These are phyloP conservation scores for Erodium moschatum DNA, from an alignment of 441 rosid genomes.

Conservation along the genomic window DNA sequence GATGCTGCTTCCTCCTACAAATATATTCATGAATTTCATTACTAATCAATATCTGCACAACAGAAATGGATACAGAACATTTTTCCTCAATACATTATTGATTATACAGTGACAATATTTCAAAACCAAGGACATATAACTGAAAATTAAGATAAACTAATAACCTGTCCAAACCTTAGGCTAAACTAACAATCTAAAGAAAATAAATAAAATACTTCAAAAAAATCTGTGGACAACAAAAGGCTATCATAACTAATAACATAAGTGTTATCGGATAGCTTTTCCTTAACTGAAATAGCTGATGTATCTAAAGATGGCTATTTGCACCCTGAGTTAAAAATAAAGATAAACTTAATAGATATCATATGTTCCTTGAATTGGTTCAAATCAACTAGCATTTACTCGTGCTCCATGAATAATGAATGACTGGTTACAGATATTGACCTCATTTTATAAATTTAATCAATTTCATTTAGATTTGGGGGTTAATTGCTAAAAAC, in stretches of 20 bases:
- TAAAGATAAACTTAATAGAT: neutral
- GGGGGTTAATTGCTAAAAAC: too few relatives aligned
- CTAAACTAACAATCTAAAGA: neutral
- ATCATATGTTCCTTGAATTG: neutral
- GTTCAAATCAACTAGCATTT: neutral
- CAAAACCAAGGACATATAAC: neutral
- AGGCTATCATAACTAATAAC: neutral
- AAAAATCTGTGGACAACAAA: neutral
- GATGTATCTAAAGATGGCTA: neutral
- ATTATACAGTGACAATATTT: slow-evolving; percentile 3
- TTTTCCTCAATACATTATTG: neutral
- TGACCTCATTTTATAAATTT: neutral
- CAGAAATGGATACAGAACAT: slow-evolving; percentile 1
- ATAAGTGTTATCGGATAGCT: neutral
- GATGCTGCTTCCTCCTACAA: slow-evolving; percentile 71
- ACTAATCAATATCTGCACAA: slow-evolving; percentile 11
- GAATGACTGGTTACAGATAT: neutral
- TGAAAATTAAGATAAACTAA: neutral
- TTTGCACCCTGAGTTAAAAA: neutral
- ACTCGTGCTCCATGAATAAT: neutral
- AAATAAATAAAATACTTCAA: neutral
- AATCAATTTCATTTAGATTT: too few relatives aligned
- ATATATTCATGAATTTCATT: slow-evolving; percentile 8
- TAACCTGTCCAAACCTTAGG: neutral
- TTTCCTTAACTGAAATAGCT: neutral